Evolutionary conservation across 1,284 basidiomycete species (phyloP), one percentile per base, ranked within the genome.

Genomic region (Apiotrichum gamsii): DNA sequence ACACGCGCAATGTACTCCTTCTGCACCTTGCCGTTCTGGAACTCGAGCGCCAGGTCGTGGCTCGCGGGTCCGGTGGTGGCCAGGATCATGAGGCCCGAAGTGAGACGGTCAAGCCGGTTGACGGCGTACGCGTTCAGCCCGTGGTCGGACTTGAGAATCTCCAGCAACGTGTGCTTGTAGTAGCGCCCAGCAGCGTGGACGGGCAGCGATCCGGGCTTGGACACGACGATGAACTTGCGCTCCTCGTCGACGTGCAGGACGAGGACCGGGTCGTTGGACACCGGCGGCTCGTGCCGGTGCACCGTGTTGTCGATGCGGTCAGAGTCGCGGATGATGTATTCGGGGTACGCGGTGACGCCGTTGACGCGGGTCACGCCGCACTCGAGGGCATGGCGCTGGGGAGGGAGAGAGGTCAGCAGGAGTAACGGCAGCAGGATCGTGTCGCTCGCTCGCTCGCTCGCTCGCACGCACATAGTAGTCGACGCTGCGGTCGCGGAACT

Each of bases 291-390:
- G 67, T 99, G 95, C 15, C 90, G 78, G 71, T 96, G 93, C 2
- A 94, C 90, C 5, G 90, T 81, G 66, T 96, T 96, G 63, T 91
- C 88, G 47, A 96, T 83, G 43, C 87, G 78, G 71, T 98, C 95
- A 10, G 90, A 90, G 63, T 95, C 86, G 47, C 77, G 77, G 43
- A 99, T 77, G 20, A 93, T 78, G 9, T 85, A 85, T 49, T 87
- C 82, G 4, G 89, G 84, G 35, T 77, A 79, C 3, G 90, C 90
- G 14, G 82, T 75, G 44, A 83, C 80, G 15, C 90, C 91, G 63
- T 98, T 97, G 50, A 99, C 81, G 6, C 87, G 90, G 11, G 90
- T 95, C 18, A 95, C 87, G 3, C 94, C 94, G n/a, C 87, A 87
- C 64, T 91, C 84, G 23, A 96, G 76, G 8, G 93, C 90, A 67